Evolutionary conservation across 1,284 basidiomycete species (phyloP), one percentile per base, ranked within the genome.

Genomic region (Cutaneotrichosporon daszewskae): DNA sequence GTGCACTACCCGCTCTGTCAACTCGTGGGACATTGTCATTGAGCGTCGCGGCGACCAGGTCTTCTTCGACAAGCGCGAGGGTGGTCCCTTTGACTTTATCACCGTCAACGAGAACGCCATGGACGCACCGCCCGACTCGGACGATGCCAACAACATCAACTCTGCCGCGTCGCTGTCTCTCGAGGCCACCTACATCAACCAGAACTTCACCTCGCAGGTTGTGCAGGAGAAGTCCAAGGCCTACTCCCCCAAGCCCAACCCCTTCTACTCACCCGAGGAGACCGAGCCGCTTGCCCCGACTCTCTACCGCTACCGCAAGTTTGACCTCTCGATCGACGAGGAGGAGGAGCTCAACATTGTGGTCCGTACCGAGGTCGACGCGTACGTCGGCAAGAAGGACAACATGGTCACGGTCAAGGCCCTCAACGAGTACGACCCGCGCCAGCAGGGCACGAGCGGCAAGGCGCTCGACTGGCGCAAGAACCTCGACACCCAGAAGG

Each of bases 11-110:
- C 79, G 95, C 55, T 92, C 91, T 13, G 87, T 96, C 49, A 94
- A 97, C 74, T 94, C 95, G 19, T 99, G 95, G 95, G 95, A 99
- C 69, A 90, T 99, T 52, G 86, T 98, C 54, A 85, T 98, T 58
- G 79, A 90, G 39, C 84, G 89, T 40, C 88, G 95, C 64, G 91
- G 90, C 31, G 84, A 91, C 74, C 88, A 85, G 69, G 74, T 99
- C 19, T 98, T 89, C 78, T 81, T 99, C 55, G 95, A 99, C 77
- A 98, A 99, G 75, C 87, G 95, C 47, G 91, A 95, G 68, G 92
- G 92, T 24, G 94, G 94, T 43, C 85, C 94, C 1, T 96, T 98
- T 68, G 79, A 99, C 72, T 95, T 86, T 42, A 84, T 97, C 48
- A 96, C 92, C 16, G 95, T 99, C 64, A 98, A 98, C 73, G 95